Base-by-base conservation (phyloP, 495 filamentous ascomycete species). In the Annulohypoxylon bovei region DNA sequence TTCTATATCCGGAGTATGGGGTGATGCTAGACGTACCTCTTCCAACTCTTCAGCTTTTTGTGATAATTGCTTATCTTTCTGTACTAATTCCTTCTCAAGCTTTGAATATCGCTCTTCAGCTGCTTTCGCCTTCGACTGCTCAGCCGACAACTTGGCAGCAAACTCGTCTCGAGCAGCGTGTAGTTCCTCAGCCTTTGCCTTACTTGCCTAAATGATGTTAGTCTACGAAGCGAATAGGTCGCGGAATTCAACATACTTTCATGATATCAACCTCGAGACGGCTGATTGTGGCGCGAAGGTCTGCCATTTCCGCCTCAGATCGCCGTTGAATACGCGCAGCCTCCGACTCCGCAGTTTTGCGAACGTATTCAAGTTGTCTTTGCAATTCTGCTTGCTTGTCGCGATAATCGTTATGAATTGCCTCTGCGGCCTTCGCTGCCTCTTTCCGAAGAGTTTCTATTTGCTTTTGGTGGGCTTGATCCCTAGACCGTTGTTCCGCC, bases 231-330 rank as follows among this genome's bases (percentile, higher is more conserved):
- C 12, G 14, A 30, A 62, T 47, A 16, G 49, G 6, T 4, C 23
- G 33, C n/a, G 32, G 6, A 39, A 42, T 81, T 84, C 54, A 40
- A 71, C 73, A 78, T 63, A 81, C 77, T 57, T 88, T 90, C 75
- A 88, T 84, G 39, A 91, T 67, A 50, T 90, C 86, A 7, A 85
- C 82, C 71, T 90, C 87, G 20, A 92, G 74, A 22, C 83, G 77
- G 60, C 81, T 83, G 40, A 90, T 84, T 16, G 83, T 89, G 23
- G 86, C 85, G 60, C 86, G 86, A 44, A 92, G 73, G 53, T 89
- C 88, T 8, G 88, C 84, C 67, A 87, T 83, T 69, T 92, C 90
- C 0, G 85, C 87, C 28, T 91, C 89, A 0, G 73, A 70, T 39
- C 80, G 72, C 14, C 82, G 67, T 28, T 72, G 70, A 4, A 76